These are phyloP conservation scores for Fusarium sp. DNA, from an alignment of 2,329 filamentous ascomycete genomes.

Conservation along the genomic window DNA sequence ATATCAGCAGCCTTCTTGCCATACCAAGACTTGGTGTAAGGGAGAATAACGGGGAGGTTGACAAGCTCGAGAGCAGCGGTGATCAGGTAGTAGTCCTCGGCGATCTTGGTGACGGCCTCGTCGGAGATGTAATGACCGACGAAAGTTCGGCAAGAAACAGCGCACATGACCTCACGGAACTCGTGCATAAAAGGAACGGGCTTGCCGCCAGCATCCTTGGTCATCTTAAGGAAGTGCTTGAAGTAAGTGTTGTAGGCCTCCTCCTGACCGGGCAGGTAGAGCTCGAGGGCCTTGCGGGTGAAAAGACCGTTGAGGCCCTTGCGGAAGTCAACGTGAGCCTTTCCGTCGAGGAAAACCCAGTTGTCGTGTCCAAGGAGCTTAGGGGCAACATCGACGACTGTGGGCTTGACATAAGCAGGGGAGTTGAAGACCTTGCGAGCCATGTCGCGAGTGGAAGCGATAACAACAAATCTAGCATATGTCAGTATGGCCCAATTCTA, in stretches of 20 bases:
- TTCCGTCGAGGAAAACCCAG: conserved; percentile 98
- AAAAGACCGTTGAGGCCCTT: conserved; percentile 96
- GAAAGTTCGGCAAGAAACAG: conserved; percentile 95
- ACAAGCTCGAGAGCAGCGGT: conserved; percentile 95
- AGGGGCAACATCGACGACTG: conserved; percentile 92
- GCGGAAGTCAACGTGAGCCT: conserved; percentile 94
- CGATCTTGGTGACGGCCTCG: conserved; percentile 90
- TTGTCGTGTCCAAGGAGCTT: conserved; percentile 93
- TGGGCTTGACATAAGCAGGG: conserved; percentile 90
- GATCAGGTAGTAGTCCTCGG: conserved; percentile 96
- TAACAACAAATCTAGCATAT: conserved; percentile 84
- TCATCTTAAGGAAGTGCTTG: conserved; percentile 79
- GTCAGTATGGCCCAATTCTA: conserved; percentile 12
- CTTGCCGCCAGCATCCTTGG: conserved; percentile 76
- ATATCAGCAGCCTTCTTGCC: conserved; percentile 96
- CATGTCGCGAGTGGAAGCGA: conserved; percentile 94
- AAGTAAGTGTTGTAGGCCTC: conserved; percentile 92
- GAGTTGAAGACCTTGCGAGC: conserved; percentile 98
- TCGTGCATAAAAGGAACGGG: conserved; percentile 88
- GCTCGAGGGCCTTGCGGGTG: conserved; percentile 86
- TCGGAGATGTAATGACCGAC: conserved; percentile 95
- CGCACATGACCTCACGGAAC: conserved; percentile 95
- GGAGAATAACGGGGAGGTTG: conserved; percentile 97
- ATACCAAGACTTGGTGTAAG: conserved; percentile 96
- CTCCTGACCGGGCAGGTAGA: conserved; percentile 91